Conservation (phyloP, 2,329 filamentous ascomycete genomes). For the Cercospora janseana region DNA sequence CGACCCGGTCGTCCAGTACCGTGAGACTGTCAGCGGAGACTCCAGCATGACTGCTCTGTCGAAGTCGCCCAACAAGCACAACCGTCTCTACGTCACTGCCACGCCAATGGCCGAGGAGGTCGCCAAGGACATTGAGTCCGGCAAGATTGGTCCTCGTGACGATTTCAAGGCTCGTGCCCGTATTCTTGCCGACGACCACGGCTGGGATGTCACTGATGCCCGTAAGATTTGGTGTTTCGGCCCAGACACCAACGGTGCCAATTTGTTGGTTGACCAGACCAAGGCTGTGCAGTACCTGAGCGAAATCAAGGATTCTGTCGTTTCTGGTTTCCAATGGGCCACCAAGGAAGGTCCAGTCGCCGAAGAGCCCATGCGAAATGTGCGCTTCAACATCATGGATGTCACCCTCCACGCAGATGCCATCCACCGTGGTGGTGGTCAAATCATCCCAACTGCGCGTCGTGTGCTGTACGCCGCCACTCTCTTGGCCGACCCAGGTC, state of each 20-base stretch:
- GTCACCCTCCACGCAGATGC: constrained; percentile 99
- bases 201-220: constrained; percentile 99
- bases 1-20: constrained; percentile 97
- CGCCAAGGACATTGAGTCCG: constrained; percentile 80
- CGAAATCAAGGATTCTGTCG: constrained; percentile 99
- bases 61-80: constrained; percentile 99
- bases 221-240: constrained; percentile 99
- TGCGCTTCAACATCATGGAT: constrained; percentile 99
- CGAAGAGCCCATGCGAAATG: constrained; percentile 95
- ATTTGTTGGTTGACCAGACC: constrained; percentile 98
- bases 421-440: constrained; percentile 98
- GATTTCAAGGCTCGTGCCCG: constrained; percentile 99
- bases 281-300: constrained; percentile 99
- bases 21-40: constrained; percentile 82
- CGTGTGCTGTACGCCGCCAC: constrained; percentile 94
- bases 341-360: constrained; percentile 94
- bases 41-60: constrained; percentile 96
- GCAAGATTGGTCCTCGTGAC: constrained; percentile 92
- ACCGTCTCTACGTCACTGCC: constrained; percentile 96
- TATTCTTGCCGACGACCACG: constrained; percentile 91
- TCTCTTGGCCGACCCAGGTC: constrained; percentile 84
- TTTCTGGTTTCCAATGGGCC: constrained; percentile 99
- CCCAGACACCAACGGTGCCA: constrained; percentile 95
- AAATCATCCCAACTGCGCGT: constrained; percentile 96
- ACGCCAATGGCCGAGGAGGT: constrained; percentile 91